Evolutionary conservation across 768 basidiomycete genomes (phyloP), one percentile per base, ranked within the genome.

Genomic region (Lepiota venenata): DNA sequence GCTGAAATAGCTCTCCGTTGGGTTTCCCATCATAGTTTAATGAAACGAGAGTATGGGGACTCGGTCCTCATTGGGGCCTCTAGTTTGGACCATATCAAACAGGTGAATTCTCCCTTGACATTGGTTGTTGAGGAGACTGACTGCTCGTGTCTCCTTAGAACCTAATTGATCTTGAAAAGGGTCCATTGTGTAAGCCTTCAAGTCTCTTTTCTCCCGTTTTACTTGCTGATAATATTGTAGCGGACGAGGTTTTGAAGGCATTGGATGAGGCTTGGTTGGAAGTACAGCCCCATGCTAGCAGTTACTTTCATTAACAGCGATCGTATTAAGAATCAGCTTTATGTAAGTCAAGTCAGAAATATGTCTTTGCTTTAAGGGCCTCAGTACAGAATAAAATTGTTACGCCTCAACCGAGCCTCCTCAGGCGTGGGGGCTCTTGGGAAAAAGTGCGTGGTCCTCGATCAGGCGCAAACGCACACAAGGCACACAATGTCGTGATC

Each of bases 1-100:
- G 71, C 75, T 2, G 82, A 85, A 65, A 72, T 82, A 2, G 80
- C 83, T 1, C 66, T 84, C 44, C 72, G 84, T n/a, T 86, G 84
- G 84, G 70, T 78, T 47, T 78, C 82, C 49, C 76, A 85, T 54
- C 83, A 85, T 56, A 80, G 78, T 5, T 55, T 69, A 2, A 61
- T 85, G 46, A 72, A 76, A 59, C 66, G 74, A 7, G 78, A 81
- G 57, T 60, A 71, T 22, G 75, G 78, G 11, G 79, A 82, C 59
- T 65, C 77, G 20, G 68, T 85, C 54, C 67, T 87, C 52, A 84
- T 88, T 58, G 84, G 84, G n/a, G 84, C 84, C 21, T 81, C 78
- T 2, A 81, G 74, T 55, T 46, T 79, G 58, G 69, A 71, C 27
- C 85, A 87, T 60, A 78, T 84, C 45, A 76, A 84, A 63, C 69